Conservation (phyloP, 805 yeast species). For the Saturnispora bothae region DNA sequence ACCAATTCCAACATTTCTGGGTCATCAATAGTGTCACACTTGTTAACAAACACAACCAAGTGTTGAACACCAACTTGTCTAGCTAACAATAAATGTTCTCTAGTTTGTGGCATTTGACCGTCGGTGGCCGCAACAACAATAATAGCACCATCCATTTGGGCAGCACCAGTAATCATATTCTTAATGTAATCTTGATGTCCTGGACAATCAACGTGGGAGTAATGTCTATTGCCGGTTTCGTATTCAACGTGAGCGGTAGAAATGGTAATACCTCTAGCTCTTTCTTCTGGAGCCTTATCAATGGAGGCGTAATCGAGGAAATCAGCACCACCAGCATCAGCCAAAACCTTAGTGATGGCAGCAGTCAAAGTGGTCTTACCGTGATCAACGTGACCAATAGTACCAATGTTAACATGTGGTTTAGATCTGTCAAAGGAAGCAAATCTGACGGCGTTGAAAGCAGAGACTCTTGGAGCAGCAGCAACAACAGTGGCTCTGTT, state of each 20-base stretch:
- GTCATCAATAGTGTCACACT: slow-evolving; percentile 95
- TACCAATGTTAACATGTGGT: slow-evolving; percentile 95
- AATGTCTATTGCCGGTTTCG: slow-evolving; percentile 90
- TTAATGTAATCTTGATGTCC: slow-evolving; percentile 98
- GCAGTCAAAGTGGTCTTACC: slow-evolving; percentile 98
- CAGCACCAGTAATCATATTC: slow-evolving; percentile 99
- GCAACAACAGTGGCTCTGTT: slow-evolving; percentile 20
- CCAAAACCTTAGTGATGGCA: slow-evolving; percentile 91
- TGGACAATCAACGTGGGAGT: slow-evolving; percentile 97
- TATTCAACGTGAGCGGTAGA: slow-evolving; percentile 97
- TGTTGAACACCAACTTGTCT: slow-evolving; percentile 99
- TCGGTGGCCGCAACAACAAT: slow-evolving; percentile 98
- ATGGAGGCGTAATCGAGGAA: slow-evolving; percentile 90
- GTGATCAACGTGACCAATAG: slow-evolving; percentile 98
- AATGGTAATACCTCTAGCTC: slow-evolving; percentile 98
- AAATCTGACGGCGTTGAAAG: slow-evolving; percentile 21
- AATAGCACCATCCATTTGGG: slow-evolving; percentile 99
- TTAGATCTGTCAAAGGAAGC: slow-evolving; percentile 90
- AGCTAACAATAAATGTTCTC: slow-evolving; percentile 96
- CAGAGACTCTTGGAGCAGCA: slow-evolving; percentile 12
- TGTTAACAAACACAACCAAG: slow-evolving; percentile 95
- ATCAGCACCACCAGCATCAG: slow-evolving; percentile 82
- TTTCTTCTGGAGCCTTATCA: slow-evolving; percentile 98
- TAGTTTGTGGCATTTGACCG: slow-evolving; percentile 99
- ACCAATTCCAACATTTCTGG: slow-evolving; percentile 99